A percentile compares a stretch with the other conserved stretches of the same genome.
These are phyloP conservation scores for Botrytis fragariae DNA, from an alignment of 2,329 filamentous ascomycete genomes.

Conservation along the genomic window DNA sequence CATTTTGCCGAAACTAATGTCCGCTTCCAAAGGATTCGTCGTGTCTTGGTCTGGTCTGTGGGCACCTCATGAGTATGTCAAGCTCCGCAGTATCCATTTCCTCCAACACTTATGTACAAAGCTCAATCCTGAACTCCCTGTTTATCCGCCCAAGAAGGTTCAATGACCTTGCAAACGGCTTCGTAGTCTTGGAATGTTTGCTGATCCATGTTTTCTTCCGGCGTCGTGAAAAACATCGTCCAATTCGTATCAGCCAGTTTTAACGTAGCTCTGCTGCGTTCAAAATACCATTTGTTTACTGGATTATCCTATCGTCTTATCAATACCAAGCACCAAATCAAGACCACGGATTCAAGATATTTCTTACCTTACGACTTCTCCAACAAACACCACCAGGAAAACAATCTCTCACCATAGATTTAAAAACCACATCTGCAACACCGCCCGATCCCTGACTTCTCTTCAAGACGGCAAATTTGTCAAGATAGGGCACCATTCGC, in stretches of 20 bases:
- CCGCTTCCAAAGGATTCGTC: not conserved
- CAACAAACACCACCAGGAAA: constrained; percentile 90
- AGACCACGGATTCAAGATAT: not conserved
- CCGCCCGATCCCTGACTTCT: constrained; percentile 85
- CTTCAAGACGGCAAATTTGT: constrained; percentile 94
- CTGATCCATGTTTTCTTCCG: constrained; percentile 55
- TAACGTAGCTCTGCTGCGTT: constrained; percentile 78
- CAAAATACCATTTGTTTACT: constrained; percentile 99
- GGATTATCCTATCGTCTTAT: constrained; percentile 67
- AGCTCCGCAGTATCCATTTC: not conserved
- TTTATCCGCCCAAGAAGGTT: constrained; percentile 62
- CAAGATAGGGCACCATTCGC: constrained; percentile 84
- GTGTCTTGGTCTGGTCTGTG: not conserved
- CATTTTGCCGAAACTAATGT: not conserved
- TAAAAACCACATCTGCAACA: constrained; percentile 94
- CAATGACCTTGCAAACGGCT: constrained; percentile 64
- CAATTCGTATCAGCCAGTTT: constrained; percentile 81
- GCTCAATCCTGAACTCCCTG: constrained; percentile 56
- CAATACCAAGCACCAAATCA: not conserved
- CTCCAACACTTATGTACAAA: too few species aligned
- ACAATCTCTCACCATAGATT: constrained; percentile 86
- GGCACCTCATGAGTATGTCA: not conserved
- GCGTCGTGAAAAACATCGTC: constrained; percentile 98
- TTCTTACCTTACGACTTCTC: constrained; percentile 57
- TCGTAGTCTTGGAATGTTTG: constrained; percentile 66